These are phyloP conservation scores for Coemansia reversa DNA, from an alignment of 192 early-diverging fungal species.

Conservation along the genomic window DNA sequence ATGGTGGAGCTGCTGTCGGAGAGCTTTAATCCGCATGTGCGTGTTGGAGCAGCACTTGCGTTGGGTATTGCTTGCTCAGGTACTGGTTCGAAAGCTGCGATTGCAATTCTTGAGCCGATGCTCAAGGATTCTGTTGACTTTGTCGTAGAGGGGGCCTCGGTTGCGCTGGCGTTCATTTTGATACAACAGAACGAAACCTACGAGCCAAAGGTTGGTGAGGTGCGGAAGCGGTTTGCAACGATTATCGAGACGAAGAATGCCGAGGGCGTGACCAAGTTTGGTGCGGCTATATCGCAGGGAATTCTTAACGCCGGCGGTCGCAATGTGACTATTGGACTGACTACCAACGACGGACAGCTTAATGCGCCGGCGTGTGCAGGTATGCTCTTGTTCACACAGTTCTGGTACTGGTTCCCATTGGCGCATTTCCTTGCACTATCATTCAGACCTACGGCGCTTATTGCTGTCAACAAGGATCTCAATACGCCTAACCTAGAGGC, in stretches of 20 bases:
- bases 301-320: slow-evolving; percentile 98
- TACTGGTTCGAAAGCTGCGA: slow-evolving; percentile 85
- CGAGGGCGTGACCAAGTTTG: slow-evolving; percentile 92
- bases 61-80: slow-evolving; percentile 98
- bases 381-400: slow-evolving; percentile 97
- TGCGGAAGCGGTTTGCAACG: slow-evolving; percentile 83
- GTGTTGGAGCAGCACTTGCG: slow-evolving; percentile 93
- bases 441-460: slow-evolving; percentile 93
- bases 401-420: slow-evolving; percentile 99
- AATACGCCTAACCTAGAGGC: slow-evolving; percentile 83
- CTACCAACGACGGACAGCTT: slow-evolving; percentile 80
- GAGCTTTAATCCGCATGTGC: slow-evolving; percentile 98
- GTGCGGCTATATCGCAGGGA: slow-evolving; percentile 92
- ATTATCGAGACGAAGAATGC: slow-evolving; percentile 92
- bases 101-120: slow-evolving; percentile 95
- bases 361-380: slow-evolving; percentile 98
- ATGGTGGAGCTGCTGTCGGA: slow-evolving; percentile 96
- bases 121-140: slow-evolving; percentile 96
- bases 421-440: slow-evolving; percentile 93
- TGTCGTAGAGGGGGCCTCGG: slow-evolving; percentile 95
- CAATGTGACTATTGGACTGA: slow-evolving; percentile 94
- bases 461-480: slow-evolving; percentile 90
- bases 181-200: slow-evolving; percentile 91
- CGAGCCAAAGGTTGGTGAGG: slow-evolving; percentile 77
- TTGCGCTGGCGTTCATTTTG: slow-evolving; percentile 92